Percentiles rank a stretch among this genome's conserved stretches.
Conservation (phyloP, 371 early-diverging fungal species). For the Choanephora cucurbitarum region DNA sequence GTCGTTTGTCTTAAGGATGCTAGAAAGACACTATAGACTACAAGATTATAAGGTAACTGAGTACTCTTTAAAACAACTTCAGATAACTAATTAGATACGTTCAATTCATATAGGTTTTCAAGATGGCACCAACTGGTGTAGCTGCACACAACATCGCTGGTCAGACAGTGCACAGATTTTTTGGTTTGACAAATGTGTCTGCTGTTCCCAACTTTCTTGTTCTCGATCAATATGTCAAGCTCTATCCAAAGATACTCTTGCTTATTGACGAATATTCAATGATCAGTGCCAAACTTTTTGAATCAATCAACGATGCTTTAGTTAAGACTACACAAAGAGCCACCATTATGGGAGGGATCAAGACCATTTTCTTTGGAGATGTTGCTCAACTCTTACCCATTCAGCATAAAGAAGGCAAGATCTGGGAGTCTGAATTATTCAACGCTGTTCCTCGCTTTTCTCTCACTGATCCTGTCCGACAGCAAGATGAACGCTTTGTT, state of each 20-base stretch:
- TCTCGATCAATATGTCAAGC: not conserved
- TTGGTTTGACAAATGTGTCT: not conserved
- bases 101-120: not conserved
- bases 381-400: conserved; percentile 5
- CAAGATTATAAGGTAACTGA: not conserved
- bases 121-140: not conserved
- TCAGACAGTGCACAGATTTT: not conserved
- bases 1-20: not conserved
- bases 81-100: too few relatives aligned
- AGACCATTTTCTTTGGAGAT: conserved; percentile 7
- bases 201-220: not conserved
- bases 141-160: not conserved
- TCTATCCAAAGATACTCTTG: not conserved
- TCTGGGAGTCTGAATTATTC: not conserved
- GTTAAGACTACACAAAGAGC: not conserved
- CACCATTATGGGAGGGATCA: not conserved
- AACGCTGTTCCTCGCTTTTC: not conserved
- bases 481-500: not conserved
- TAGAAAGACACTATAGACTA: not conserved
- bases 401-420: conserved; percentile 1
- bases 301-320: not conserved
- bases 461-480: not conserved
- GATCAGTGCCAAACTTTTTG: not conserved
- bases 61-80: too few relatives aligned
- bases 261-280: conserved; percentile 7